These are phyloP conservation scores for Phalaenopsis aphrodite DNA, from an alignment of 106 monocot species.

Conservation along the genomic window DNA sequence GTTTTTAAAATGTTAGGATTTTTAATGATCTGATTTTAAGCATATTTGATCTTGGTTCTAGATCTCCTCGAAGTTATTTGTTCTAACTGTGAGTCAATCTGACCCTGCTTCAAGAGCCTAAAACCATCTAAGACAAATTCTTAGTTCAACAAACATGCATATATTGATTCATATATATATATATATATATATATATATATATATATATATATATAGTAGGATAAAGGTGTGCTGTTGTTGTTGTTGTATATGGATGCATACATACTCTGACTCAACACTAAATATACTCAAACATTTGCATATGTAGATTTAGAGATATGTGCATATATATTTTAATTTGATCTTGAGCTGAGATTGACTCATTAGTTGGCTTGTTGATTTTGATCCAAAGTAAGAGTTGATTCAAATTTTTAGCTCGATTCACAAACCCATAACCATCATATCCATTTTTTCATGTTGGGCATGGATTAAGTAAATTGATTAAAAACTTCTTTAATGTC, in stretches of 20 bases:
- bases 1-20: not conserved
- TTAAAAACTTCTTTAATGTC: not conserved
- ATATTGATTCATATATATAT: not conserved
- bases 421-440: not conserved
- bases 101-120: not conserved
- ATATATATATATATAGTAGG: too few relatives aligned
- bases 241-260: not conserved
- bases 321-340: not conserved
- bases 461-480: not conserved
- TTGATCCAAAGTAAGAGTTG: not conserved
- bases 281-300: not conserved
- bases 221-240: too few relatives aligned
- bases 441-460: not conserved
- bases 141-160: not conserved
- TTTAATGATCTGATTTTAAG: not conserved
- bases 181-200: not conserved
- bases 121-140: not conserved
- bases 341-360: not conserved
- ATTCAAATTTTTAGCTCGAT: not conserved
- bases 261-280: too few relatives aligned
- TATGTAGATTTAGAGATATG: not conserved
- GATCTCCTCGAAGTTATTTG: not conserved
- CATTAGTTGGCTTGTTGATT: not conserved
- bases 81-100: not conserved
- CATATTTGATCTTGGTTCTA: not conserved